Evolutionary conservation across 2,329 filamentous ascomycete species (phyloP), one percentile per base, ranked within the genome.

Genomic region (Aspergillus versicolor): DNA sequence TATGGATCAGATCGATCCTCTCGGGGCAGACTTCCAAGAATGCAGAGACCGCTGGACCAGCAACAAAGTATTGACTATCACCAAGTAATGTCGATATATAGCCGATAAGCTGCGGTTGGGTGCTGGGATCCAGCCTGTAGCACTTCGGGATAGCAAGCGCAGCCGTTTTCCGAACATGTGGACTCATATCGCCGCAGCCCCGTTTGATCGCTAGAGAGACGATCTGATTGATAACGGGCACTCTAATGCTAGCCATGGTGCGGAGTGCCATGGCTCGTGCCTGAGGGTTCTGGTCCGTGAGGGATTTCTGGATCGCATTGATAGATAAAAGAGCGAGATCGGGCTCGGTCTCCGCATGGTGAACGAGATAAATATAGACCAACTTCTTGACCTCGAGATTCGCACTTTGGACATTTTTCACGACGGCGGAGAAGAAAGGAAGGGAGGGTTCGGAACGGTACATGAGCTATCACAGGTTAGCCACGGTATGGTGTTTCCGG

Each of bases 271-370:
- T 88, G 21, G 93, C 91, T 64, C 94, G 88, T 19, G 97, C 87
- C 70, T 96, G 90, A 1, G 94, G 91, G 72, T 92, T 97, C 57
- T 88, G 82, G 75, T 99, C 94, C 22, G 92, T 96, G 57, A 99
- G 84, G 9, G 93, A 96, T 76, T 97, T 97, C 72, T 99, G 94
- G 66, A 99, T 97, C 6, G 94, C 96, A 77, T 99, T 99, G 83
- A 99, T 97, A 58, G 92, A 96, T 44, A 99, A 84, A 38, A 99
- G 84, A 19, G 94, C 92, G 45, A 97, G 89, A 75, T 99, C 94
- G 57, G 93, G 94, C 70, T 97, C 94, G 62, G 92, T 87, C 73
- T 97, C 94, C 73, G 94, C 94, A 82, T 99, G 92, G 72, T 95
- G 91, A 59, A 97, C 88, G 61, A 99, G 87, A 77, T 97, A 99